A percentile compares a stretch with the other conserved stretches of the same genome.
Evolutionary conservation across 139 green algal genomes (phyloP).

Genomic region (Tetraselmis striata): DNA sequence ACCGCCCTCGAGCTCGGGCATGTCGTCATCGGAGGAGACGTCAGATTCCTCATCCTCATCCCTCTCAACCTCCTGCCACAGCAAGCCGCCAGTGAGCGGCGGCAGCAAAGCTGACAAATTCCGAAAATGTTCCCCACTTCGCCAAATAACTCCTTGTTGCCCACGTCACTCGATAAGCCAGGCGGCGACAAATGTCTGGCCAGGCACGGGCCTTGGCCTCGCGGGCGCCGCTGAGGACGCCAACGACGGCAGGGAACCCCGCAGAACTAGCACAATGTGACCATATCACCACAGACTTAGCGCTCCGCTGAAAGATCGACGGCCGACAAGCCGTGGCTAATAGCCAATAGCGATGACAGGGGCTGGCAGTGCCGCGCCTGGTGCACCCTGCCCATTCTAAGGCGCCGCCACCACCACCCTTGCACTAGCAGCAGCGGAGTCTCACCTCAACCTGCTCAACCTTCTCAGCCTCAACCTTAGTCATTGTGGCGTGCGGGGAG

Average conservation of each 20-base stretch:
- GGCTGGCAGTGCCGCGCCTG: constrained; percentile 7
- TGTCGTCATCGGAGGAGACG: constrained; percentile 44
- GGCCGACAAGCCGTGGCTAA: neutral
- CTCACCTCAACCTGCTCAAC: constrained; percentile 38
- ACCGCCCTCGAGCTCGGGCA: constrained; percentile 38
- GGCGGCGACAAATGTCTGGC: neutral
- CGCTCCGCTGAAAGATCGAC: too few relatives aligned
- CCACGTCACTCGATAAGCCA: neutral
- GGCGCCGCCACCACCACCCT: neutral
- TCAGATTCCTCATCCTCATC: constrained; percentile 49
- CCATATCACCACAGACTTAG: neutral
- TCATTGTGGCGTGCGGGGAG: too few relatives aligned
- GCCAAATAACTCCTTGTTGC: neutral
- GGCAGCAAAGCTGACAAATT: too few relatives aligned
- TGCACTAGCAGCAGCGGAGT: neutral
- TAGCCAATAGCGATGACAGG: neutral
- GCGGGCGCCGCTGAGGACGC: too few relatives aligned
- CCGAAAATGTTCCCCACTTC: too few relatives aligned
- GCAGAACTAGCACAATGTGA: neutral
- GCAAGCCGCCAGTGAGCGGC: too few relatives aligned
- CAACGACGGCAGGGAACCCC: neutral
- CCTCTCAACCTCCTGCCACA: constrained; percentile 22
- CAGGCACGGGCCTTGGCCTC: too few relatives aligned
- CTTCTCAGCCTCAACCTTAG: constrained; percentile 39
- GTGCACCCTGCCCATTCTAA: neutral